phyloP scores from a whole-genome alignment of 768 basidiomycete species.

The Sarcodon aspratus region DNA sequence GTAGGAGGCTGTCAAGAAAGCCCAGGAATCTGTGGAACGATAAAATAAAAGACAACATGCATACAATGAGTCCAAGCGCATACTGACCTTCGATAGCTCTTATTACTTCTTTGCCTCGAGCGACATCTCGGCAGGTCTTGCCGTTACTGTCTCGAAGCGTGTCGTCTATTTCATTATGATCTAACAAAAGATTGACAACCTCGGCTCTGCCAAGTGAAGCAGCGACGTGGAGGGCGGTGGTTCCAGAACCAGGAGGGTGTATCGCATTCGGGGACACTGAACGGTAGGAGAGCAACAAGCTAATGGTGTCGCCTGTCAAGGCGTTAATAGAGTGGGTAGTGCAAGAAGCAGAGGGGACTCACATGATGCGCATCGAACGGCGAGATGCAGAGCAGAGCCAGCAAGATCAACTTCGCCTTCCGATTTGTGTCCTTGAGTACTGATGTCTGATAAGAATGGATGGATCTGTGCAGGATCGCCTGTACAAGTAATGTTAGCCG shows the following conservation, averaged over 20 bases:
- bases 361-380: slow-evolving; percentile 75
- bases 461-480: slow-evolving; percentile 75
- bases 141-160: slow-evolving; percentile 58
- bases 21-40: slow-evolving; percentile 50
- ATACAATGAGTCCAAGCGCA: background rate
- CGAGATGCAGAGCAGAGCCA: slow-evolving; percentile 70
- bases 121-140: slow-evolving; percentile 60
- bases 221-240: slow-evolving; percentile 64
- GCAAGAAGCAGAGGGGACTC: slow-evolving; percentile 12
- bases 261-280: slow-evolving; percentile 72
- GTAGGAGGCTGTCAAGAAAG: slow-evolving; percentile 64
- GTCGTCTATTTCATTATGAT: slow-evolving; percentile 75
- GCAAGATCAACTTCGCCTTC: slow-evolving; percentile 47
- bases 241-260: slow-evolving; percentile 61
- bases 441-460: slow-evolving; percentile 69
- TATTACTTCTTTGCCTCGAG: slow-evolving; percentile 52
- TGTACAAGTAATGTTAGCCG: slow-evolving; percentile 13
- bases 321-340: background rate
- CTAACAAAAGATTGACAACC: slow-evolving; percentile 63
- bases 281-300: slow-evolving; percentile 57
- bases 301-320: slow-evolving; percentile 50
- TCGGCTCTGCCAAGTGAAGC: slow-evolving; percentile 65
- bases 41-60: background rate
- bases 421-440: slow-evolving; percentile 47
- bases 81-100: slow-evolving; percentile 57